phyloP scores from a whole-genome alignment of 495 filamentous ascomycete species.

The Penicillium verhagenii region DNA sequence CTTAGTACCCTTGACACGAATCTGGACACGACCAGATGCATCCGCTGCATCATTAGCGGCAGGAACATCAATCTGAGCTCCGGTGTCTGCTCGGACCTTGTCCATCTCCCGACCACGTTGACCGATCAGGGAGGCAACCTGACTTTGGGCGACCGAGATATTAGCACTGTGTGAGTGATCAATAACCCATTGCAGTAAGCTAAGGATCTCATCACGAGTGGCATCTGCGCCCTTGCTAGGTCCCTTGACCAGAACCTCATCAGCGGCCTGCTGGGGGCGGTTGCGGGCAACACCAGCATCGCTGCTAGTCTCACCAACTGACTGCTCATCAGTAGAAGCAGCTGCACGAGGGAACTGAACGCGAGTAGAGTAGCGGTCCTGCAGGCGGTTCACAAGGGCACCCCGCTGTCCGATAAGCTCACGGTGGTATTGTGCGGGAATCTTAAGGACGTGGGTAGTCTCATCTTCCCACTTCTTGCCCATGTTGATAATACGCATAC shows the following conservation, averaged over 20 bases:
- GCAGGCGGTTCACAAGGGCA: conserved; percentile 63
- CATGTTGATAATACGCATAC: conserved; percentile 68
- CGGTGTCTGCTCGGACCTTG: conserved; percentile 75
- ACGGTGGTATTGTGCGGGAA: conserved; percentile 82
- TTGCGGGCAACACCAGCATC: conserved; percentile 63
- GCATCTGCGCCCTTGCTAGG: conserved; percentile 88
- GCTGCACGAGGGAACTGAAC: conserved; percentile 86
- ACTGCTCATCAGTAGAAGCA: conserved; percentile 66
- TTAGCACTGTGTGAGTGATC: conserved; percentile 77
- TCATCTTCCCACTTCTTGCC: conserved; percentile 84
- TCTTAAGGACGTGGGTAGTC: conserved; percentile 78
- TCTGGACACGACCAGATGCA: conserved; percentile 66
- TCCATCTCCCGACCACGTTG: conserved; percentile 88
- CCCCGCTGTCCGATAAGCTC: conserved; percentile 68
- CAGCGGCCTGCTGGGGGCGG: conserved; percentile 69
- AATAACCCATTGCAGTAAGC: conserved; percentile 78
- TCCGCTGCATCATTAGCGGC: conserved; percentile 60
- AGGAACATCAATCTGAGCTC: conserved; percentile 88
- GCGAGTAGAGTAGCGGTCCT: conserved; percentile 85
- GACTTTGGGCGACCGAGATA: conserved; percentile 81
- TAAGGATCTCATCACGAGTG: conserved; percentile 85
- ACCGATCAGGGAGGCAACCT: conserved; percentile 87
- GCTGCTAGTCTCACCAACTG: conserved; percentile 64
- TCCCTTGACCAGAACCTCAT: conserved; percentile 90
- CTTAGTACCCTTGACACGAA: conserved; percentile 88